Conservation (phyloP, 768 basidiomycete species). For the Suillus fuscotomentosus region DNA sequence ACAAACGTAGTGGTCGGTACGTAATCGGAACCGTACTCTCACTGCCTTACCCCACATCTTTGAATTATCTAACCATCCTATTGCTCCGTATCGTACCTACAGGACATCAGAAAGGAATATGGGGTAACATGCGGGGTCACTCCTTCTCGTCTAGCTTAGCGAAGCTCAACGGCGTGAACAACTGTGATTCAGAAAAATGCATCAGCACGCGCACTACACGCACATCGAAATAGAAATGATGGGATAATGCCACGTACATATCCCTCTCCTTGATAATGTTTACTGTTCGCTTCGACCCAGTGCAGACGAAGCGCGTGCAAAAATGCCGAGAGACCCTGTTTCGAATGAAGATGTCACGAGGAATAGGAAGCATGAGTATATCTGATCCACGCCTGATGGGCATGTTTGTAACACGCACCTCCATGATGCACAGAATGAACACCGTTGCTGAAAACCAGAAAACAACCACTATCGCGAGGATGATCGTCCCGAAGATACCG, state of each 20-base stretch:
- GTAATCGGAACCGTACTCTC: neutral
- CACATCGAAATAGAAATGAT: slow-evolving; percentile 15
- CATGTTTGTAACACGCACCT: slow-evolving; percentile 55
- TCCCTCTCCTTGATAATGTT: slow-evolving; percentile 89
- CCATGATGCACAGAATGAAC: slow-evolving; percentile 87
- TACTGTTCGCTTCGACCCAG: slow-evolving; percentile 98
- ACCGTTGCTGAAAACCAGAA: slow-evolving; percentile 85
- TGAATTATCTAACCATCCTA: slow-evolving; percentile 4
- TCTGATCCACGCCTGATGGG: slow-evolving; percentile 10
- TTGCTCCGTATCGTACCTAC: slow-evolving; percentile 14
- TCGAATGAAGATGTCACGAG: slow-evolving; percentile 6
- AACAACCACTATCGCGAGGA: slow-evolving; percentile 45
- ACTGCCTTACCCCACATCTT: slow-evolving; percentile 9
- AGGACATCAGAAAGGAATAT: slow-evolving; percentile 20
- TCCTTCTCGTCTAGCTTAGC: slow-evolving; percentile 40
- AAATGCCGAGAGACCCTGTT: slow-evolving; percentile 90
- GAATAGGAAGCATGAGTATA: neutral
- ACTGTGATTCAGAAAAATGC: slow-evolving; percentile 31
- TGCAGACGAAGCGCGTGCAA: slow-evolving; percentile 94
- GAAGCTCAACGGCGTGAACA: slow-evolving; percentile 49
- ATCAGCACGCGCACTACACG: slow-evolving; percentile 28
- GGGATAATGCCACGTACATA: slow-evolving; percentile 58
- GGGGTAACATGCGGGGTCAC: slow-evolving; percentile 17
- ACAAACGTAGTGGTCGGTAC: too few relatives aligned
- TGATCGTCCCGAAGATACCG: slow-evolving; percentile 61